These are phyloP conservation scores for Evansstolkia leycettana DNA, from an alignment of 495 filamentous ascomycete species.

Conservation along the genomic window DNA sequence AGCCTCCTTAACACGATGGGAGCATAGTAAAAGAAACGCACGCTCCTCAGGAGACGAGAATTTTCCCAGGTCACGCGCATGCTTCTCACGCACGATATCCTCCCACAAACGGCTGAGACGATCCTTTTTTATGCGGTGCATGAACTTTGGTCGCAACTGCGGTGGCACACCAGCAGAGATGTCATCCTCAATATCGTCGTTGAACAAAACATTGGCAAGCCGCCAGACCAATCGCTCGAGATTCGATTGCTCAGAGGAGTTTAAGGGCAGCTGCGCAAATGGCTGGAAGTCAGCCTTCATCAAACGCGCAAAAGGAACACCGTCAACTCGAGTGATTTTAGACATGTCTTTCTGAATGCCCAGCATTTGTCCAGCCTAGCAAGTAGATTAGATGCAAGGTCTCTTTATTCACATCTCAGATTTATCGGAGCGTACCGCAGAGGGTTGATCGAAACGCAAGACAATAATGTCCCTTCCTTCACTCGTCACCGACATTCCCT, in stretches of 20 bases:
- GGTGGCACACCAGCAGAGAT: slow-evolving; percentile 30
- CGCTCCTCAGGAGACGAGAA: slow-evolving; percentile 60
- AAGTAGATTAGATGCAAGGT: slow-evolving; percentile 2
- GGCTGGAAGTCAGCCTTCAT: slow-evolving; percentile 19
- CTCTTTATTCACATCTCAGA: background rate
- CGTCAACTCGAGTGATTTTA: slow-evolving; percentile 22
- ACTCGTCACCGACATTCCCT: slow-evolving; percentile 24
- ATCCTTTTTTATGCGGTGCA: slow-evolving; percentile 42
- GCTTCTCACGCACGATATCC: slow-evolving; percentile 32
- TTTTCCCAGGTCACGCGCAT: slow-evolving; percentile 33
- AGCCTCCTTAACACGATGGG: slow-evolving; percentile 65
- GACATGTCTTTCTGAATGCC: slow-evolving; percentile 26
- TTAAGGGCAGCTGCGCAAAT: slow-evolving; percentile 21
- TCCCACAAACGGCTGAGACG: slow-evolving; percentile 36
- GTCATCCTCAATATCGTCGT: slow-evolving; percentile 43
- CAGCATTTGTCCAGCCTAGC: slow-evolving; percentile 22
- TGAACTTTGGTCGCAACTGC: slow-evolving; percentile 25
- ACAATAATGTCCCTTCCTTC: slow-evolving; percentile 25
- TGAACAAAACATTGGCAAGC: slow-evolving; percentile 77
- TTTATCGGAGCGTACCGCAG: slow-evolving; percentile 14
- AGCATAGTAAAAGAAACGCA: slow-evolving; percentile 67
- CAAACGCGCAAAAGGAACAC: slow-evolving; percentile 26
- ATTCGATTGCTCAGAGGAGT: slow-evolving; percentile 9
- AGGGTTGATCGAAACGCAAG: slow-evolving; percentile 13
- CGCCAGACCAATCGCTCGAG: slow-evolving; percentile 32